phyloP scores from a whole-genome alignment of 1,139 yeast genomes.

The Geotrichum macrosporum region DNA sequence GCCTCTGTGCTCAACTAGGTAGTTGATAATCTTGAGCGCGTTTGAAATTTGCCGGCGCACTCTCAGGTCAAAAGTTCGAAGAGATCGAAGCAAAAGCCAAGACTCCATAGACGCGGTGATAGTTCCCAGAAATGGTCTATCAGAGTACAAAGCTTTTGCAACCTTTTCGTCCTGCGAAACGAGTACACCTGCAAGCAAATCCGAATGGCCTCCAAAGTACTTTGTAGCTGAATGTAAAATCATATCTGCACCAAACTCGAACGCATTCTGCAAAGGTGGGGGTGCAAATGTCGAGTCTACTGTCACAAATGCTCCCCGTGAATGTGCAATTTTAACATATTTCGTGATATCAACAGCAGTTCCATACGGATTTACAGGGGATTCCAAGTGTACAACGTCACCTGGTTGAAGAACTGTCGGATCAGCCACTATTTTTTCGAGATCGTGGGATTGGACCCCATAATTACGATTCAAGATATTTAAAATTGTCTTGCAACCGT shows the following conservation, averaged over 20 bases:
- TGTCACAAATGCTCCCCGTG: conserved; percentile 59
- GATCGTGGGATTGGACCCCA: conserved; percentile 50
- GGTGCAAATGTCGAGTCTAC: conserved; percentile 94
- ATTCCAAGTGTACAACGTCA: conserved; percentile 77
- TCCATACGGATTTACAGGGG: conserved; percentile 87
- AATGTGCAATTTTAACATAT: conserved; percentile 65
- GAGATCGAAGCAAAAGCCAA: conserved; percentile 66
- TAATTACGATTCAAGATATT: conserved; percentile 57
- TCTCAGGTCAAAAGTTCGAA: conserved; percentile 73
- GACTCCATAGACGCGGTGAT: conserved; percentile 75
- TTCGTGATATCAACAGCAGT: conserved; percentile 56
- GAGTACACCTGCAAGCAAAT: conserved; percentile 74
- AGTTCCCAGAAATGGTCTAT: conserved; percentile 69
- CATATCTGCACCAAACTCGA: conserved; percentile 73
- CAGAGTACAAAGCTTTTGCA: conserved; percentile 48
- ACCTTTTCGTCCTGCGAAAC: conserved; percentile 53
- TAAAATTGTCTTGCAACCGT: conserved; percentile 73
- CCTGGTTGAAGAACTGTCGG: conserved; percentile 55
- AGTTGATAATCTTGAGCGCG: conserved; percentile 60
- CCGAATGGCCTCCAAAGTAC: conserved; percentile 93
- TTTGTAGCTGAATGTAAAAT: conserved; percentile 89
- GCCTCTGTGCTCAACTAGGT: conserved; percentile 47
- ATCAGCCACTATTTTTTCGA: conserved; percentile 47
- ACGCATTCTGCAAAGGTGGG: conserved; percentile 81
- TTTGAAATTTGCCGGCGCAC: conserved; percentile 59